A percentile compares a stretch with the other conserved stretches of the same genome.
phyloP scores from a whole-genome alignment of 2,329 filamentous ascomycete species.

The Fusarium nelsonii region DNA sequence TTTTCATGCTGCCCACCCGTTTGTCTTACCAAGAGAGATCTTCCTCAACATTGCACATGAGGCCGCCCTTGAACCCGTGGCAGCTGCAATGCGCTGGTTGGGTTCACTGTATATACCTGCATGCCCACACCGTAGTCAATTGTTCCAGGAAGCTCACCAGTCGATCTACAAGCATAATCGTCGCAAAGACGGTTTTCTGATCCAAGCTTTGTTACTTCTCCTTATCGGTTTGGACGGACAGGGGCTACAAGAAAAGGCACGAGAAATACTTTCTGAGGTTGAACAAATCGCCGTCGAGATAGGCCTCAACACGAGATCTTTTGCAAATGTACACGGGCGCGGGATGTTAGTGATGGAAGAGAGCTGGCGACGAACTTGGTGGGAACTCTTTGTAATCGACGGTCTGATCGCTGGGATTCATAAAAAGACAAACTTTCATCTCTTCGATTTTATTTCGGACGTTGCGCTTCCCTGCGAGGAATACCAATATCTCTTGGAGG shows the following conservation, averaged over 20 bases:
- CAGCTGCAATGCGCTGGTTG: conserved; percentile 68
- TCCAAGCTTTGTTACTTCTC: conserved; percentile 83
- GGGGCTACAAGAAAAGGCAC: conserved; percentile 76
- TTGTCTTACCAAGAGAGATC: conserved; percentile 66
- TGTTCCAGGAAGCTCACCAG: conserved; percentile 70
- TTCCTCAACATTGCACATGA: conserved; percentile 64
- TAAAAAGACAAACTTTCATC: conserved; percentile 75
- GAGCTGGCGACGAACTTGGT: conserved; percentile 90
- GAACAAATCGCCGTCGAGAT: conserved; percentile 81
- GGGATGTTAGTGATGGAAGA: conserved; percentile 80
- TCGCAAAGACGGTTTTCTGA: conserved; percentile 69
- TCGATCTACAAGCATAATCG: conserved; percentile 62
- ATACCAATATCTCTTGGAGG: conserved; percentile 72
- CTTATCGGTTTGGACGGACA: conserved; percentile 83
- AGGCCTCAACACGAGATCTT: conserved; percentile 78
- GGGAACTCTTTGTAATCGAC: conserved; percentile 85
- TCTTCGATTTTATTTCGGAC: conserved; percentile 75
- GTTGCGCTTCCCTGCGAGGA: conserved; percentile 87
- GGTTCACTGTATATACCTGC: conserved; percentile 68
- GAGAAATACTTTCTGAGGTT: conserved; percentile 74
- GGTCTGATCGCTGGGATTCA: conserved; percentile 87
- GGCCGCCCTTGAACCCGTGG: conserved; percentile 60
- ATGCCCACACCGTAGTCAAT: conserved; percentile 60
- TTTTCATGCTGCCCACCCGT: conserved; percentile 70
- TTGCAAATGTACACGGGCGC: conserved; percentile 72